These are phyloP conservation scores for Marvania coccoides DNA, from an alignment of 139 green algal species.

Conservation along the genomic window DNA sequence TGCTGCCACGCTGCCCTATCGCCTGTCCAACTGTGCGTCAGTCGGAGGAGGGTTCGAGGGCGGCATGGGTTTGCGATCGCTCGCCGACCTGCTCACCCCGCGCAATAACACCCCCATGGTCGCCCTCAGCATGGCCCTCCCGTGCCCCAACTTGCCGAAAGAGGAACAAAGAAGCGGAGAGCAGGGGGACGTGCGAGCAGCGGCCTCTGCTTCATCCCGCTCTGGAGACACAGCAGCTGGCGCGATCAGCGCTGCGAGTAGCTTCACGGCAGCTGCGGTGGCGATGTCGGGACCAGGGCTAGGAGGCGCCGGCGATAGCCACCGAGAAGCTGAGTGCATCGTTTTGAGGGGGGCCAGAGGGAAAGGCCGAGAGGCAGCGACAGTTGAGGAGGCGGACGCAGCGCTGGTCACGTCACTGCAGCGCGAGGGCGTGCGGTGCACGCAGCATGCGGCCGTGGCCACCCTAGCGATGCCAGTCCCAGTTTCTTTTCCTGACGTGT, in stretches of 20 bases:
- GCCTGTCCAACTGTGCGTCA: constrained; percentile 10
- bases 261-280: background rate
- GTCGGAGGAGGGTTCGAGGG: background rate
- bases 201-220: background rate
- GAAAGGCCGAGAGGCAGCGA: background rate
- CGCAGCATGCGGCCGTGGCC: constrained; percentile 16
- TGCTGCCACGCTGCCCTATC: constrained; percentile 34
- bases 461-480: constrained; percentile 22
- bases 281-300: background rate
- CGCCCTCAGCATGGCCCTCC: constrained; percentile 28
- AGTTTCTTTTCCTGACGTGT: constrained; percentile 31
- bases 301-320: background rate
- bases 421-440: constrained; percentile 15
- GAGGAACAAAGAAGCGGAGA: constrained; percentile 1
- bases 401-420: constrained; percentile 13
- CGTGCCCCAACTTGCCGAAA: constrained; percentile 20
- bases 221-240: too few relatives aligned
- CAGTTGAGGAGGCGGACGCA: background rate
- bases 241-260: background rate
- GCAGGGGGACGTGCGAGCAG: background rate
- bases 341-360: constrained; percentile 15
- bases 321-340: constrained; percentile 11
- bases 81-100: constrained; percentile 28
- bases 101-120: constrained; percentile 20
- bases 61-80: constrained; percentile 23